Conservation (phyloP, 2,329 filamentous ascomycete species). For the Didymosphaeria variabile region DNA sequence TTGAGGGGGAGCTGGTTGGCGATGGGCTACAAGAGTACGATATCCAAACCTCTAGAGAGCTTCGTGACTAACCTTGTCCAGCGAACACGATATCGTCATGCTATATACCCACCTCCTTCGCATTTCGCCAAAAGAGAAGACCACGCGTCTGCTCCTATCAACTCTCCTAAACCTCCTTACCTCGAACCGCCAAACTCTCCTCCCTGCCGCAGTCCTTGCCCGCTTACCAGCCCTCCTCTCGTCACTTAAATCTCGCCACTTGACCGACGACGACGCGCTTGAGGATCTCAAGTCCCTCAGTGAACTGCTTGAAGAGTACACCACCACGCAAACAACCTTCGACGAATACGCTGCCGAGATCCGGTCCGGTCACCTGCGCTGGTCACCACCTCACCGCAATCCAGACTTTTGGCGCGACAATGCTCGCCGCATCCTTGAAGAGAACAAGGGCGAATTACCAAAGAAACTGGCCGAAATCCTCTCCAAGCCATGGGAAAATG, state of each 20-base stretch:
- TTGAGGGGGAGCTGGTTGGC: slow-evolving; percentile 76
- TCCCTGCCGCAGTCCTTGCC: slow-evolving; percentile 86
- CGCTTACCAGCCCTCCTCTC: slow-evolving; percentile 73
- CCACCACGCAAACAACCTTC: slow-evolving; percentile 72
- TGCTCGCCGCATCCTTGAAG: slow-evolving; percentile 83
- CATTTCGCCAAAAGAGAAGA: slow-evolving; percentile 97
- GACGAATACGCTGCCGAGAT: slow-evolving; percentile 82
- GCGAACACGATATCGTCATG: slow-evolving; percentile 90
- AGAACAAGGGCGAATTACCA: slow-evolving; percentile 79
- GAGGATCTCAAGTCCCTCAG: slow-evolving; percentile 59
- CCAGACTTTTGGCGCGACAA: slow-evolving; percentile 92
- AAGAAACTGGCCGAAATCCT: slow-evolving; percentile 87
- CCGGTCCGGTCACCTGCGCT: slow-evolving; percentile 84
- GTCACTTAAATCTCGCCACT: slow-evolving; percentile 63
- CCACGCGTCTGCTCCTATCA: slow-evolving; percentile 87
- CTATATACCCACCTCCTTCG: slow-evolving; percentile 93
- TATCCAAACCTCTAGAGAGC: background rate
- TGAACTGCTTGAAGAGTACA: slow-evolving; percentile 84
- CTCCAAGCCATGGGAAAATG: slow-evolving; percentile 82
- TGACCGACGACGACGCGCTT: slow-evolving; percentile 62
- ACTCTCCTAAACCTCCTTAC: slow-evolving; percentile 89
- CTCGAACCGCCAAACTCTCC: slow-evolving; percentile 71
- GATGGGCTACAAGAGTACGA: slow-evolving; percentile 85
- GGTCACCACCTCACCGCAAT: slow-evolving; percentile 91
- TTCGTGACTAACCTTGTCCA: slow-evolving; percentile 50